phyloP scores from a whole-genome alignment of 2,329 filamentous ascomycete species.

The Aspergillus jensenii region DNA sequence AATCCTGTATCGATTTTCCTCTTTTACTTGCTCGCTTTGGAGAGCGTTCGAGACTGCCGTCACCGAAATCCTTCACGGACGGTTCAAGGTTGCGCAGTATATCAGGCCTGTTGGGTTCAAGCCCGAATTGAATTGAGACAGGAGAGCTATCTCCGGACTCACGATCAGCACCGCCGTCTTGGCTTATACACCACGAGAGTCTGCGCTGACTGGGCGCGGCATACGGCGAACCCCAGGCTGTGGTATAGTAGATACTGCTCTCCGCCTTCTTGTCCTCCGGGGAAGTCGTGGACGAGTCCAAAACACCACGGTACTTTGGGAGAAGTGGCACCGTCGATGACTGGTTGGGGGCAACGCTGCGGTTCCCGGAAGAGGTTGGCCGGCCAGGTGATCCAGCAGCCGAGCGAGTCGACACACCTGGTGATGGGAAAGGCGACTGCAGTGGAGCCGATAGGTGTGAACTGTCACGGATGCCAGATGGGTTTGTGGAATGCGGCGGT shows the following conservation, averaged over 20 bases:
- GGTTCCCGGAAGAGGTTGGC: slow-evolving; percentile 26
- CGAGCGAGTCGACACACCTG: slow-evolving; percentile 38
- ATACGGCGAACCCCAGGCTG: slow-evolving; percentile 92
- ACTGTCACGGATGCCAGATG: slow-evolving; percentile 29
- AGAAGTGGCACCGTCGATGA: slow-evolving; percentile 32
- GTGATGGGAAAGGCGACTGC: slow-evolving; percentile 35
- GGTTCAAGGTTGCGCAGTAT: slow-evolving; percentile 29
- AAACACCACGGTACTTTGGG: slow-evolving; percentile 31
- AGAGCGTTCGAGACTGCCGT: slow-evolving; percentile 27
- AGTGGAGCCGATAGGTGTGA: slow-evolving; percentile 31
- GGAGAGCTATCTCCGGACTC: slow-evolving; percentile 37
- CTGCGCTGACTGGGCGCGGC: slow-evolving; percentile 57
- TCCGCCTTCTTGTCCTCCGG: slow-evolving; percentile 45
- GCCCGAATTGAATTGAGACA: slow-evolving; percentile 26
- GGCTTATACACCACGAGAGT: slow-evolving; percentile 40
- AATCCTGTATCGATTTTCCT: slow-evolving; percentile 49
- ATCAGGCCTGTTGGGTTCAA: slow-evolving; percentile 27
- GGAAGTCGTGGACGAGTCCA: slow-evolving; percentile 40
- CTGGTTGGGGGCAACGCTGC: slow-evolving; percentile 28
- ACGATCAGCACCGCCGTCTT: slow-evolving; percentile 47
- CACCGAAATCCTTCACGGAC: slow-evolving; percentile 22
- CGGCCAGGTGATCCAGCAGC: slow-evolving; percentile 34
- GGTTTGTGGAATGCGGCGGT: slow-evolving; percentile 28
- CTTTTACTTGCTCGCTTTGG: slow-evolving; percentile 21
- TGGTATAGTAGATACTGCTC: slow-evolving; percentile 63